phyloP scores from a whole-genome alignment of 2,329 filamentous ascomycete species.

The Calcarisporium arbuscula region DNA sequence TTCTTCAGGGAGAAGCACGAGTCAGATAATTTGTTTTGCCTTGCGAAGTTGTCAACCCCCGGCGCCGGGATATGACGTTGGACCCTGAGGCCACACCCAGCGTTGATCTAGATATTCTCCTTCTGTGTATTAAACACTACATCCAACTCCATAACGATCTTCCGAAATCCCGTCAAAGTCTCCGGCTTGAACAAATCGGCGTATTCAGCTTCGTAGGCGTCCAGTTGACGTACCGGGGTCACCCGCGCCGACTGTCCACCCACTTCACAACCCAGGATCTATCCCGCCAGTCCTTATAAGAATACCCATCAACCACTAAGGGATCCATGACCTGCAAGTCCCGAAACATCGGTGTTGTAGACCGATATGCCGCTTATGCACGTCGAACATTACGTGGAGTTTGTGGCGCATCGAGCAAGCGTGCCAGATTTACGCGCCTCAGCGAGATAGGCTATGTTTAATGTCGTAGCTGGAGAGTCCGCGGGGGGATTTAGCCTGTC shows the following conservation, averaged over 20 bases:
- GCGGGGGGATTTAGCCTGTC: too few relatives aligned
- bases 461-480: too few relatives aligned
- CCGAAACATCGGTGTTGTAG: constrained; percentile 1
- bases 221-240: constrained; percentile 1
- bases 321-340: constrained; percentile 9
- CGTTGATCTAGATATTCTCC: constrained; percentile 2
- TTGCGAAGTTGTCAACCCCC: constrained; percentile 52
- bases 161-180: constrained; percentile 4
- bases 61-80: constrained; percentile 8
- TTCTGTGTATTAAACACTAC: constrained; percentile 1
- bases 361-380: too few relatives aligned
- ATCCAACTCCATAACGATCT: constrained; percentile 7
- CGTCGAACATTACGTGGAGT: too few relatives aligned
- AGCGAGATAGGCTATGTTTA: too few relatives aligned
- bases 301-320: background rate
- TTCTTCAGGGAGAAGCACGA: too few relatives aligned
- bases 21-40: too few relatives aligned
- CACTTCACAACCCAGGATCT: constrained; percentile 9
- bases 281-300: constrained; percentile 1
- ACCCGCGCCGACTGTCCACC: background rate
- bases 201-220: constrained; percentile 9
- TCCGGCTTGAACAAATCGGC: constrained; percentile 11
- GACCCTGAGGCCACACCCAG: constrained; percentile 11
- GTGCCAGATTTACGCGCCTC: too few relatives aligned
- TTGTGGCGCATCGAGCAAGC: too few relatives aligned